phyloP scores from a whole-genome alignment of 768 basidiomycete species.

The Lentinula sp. region DNA sequence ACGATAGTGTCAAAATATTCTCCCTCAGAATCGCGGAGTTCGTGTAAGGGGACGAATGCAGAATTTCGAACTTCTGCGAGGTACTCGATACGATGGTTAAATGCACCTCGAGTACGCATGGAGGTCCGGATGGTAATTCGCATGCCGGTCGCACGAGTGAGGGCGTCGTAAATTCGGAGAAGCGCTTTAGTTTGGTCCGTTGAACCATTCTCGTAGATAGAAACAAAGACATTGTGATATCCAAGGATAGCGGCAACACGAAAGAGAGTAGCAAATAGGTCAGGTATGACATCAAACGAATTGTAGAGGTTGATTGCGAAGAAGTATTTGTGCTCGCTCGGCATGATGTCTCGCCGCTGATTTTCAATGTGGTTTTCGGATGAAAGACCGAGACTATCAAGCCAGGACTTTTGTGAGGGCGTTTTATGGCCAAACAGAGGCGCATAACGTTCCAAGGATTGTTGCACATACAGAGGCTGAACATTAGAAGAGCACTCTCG shows the following conservation, averaged over 20 bases:
- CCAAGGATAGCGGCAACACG: conserved; percentile 87
- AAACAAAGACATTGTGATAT: conserved; percentile 97
- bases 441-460: conserved; percentile 81
- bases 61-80: conserved; percentile 99
- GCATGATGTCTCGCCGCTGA: conserved; percentile 29
- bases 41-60: conserved; percentile 92
- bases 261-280: conserved; percentile 95
- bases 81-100: conserved; percentile 99
- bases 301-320: conserved; percentile 99
- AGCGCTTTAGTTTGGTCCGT: conserved; percentile 97
- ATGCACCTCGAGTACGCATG: conserved; percentile 88
- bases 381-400: conserved; percentile 44
- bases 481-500: conserved; percentile 83
- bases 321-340: conserved; percentile 91
- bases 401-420: conserved; percentile 53
- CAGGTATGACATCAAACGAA: conserved; percentile 97
- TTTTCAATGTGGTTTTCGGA: conserved; percentile 35
- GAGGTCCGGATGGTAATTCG: conserved; percentile 91
- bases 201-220: conserved; percentile 99
- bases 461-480: conserved; percentile 80
- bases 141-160: conserved; percentile 85
- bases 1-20: conserved; percentile 96
- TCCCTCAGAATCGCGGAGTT: conserved; percentile 84
- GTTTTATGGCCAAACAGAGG: conserved; percentile 76
- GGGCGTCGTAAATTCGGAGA: conserved; percentile 89